Evolutionary conservation across 2,329 filamentous ascomycete genomes (phyloP), one percentile per base, ranked within the genome.

Genomic region (Colletotrichum sojae): DNA sequence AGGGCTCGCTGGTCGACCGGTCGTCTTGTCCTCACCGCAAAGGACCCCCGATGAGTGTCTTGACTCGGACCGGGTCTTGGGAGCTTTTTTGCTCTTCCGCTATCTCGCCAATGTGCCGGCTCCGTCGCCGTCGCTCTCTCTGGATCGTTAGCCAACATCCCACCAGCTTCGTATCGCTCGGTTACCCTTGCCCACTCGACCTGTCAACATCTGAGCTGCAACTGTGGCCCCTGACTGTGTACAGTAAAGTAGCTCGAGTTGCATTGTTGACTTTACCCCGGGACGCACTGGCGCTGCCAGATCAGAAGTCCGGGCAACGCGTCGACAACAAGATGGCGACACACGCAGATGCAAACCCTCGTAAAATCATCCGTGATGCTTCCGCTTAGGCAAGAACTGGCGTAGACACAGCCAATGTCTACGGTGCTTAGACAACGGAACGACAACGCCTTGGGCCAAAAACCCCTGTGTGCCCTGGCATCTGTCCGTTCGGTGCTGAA

Each of bases 121-220:
- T 27, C 49, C 18, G n/a, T 25, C 18, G 18, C 20, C 9, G 25
- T 15, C 40, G 40, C 43, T 39, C 45, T n/a, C 18, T 10, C 48
- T 48, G n/a, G 54, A 57, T 43, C 6, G 22, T 15, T 36, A 43
- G 20, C 31, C 12, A 22, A 51, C 16, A 43, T 55, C 49, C 48
- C 10, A 22, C 16, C 20, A 55, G 45, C 48, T 45, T 20, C 36
- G 48, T 49, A 31, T 59, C 22, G 48, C 48, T 65, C 40, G 49
- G 58, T 40, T 31, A 31, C 49, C 48, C 40, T 66, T 43, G 54
- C 18, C 22, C 25, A 49, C 61, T 27, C 31, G 27, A 45, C 43
- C 51, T 67, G 63, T 64, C 66, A 65, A 36, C n/a, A 52, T 39
- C 16, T 54, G 65, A n/a, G 12, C 31, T 40, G 48, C n/a, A 6